phyloP scores from a whole-genome alignment of 305 asterid genomes.

The Fraxinus latifolia region DNA sequence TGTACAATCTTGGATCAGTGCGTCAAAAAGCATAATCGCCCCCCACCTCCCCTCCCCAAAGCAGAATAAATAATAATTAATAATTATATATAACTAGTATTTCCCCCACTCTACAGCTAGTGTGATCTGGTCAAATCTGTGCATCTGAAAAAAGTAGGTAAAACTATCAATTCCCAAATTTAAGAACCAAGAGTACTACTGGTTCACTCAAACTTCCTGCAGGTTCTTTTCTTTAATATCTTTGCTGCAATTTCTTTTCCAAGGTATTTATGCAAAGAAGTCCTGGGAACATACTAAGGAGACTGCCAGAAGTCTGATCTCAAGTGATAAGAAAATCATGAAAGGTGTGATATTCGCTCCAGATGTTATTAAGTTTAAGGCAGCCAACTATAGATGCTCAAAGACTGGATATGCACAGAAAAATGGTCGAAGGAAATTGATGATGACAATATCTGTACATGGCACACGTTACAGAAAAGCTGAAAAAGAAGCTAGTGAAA shows the following conservation, averaged over 20 bases:
- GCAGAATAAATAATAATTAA: neutral
- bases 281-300: neutral
- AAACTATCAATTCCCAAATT: neutral
- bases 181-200: neutral
- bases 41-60: neutral
- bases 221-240: neutral
- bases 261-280: neutral
- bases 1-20: neutral
- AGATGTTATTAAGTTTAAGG: neutral
- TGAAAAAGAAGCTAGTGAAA: neutral
- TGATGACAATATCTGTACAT: neutral
- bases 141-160: neutral
- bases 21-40: neutral
- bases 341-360: neutral
- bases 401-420: neutral
- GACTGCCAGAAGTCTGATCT: neutral
- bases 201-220: neutral
- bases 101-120: neutral
- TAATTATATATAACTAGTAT: neutral
- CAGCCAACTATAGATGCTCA: constrained; percentile 4
- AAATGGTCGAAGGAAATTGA: neutral
- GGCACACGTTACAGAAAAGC: neutral
- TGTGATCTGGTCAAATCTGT: constrained; percentile 9
- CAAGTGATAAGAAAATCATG: neutral
- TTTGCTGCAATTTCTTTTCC: neutral